Evolutionary conservation across 495 filamentous ascomycete genomes (phyloP).

Genomic region (Diplogelasinospora grovesii): DNA sequence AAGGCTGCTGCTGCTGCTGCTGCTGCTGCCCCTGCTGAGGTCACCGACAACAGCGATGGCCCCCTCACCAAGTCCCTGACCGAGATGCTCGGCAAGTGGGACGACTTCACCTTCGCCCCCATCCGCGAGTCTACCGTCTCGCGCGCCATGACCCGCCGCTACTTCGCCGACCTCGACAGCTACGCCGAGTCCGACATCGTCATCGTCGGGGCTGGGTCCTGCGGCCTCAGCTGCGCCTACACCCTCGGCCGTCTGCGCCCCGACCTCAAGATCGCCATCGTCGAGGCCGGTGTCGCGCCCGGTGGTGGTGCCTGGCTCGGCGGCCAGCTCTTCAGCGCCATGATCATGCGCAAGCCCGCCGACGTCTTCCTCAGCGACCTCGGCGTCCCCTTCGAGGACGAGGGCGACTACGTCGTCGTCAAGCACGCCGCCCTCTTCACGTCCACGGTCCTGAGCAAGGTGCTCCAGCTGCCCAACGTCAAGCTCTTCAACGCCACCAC

Average conservation of each 20-base stretch:
- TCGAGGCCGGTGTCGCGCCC: slow-evolving; percentile 80
- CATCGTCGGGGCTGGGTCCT: slow-evolving; percentile 83
- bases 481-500: slow-evolving; percentile 93
- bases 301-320: slow-evolving; percentile 90
- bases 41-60: slow-evolving; percentile 30
- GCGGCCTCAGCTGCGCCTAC: slow-evolving; percentile 78
- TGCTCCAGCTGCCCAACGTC: slow-evolving; percentile 77
- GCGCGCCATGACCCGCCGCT: slow-evolving; percentile 85
- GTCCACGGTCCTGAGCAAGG: slow-evolving; percentile 72
- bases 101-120: slow-evolving; percentile 70
- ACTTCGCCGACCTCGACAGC: slow-evolving; percentile 81
- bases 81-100: slow-evolving; percentile 63
- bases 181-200: slow-evolving; percentile 90
- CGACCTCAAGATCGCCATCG: slow-evolving; percentile 84
- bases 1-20: slow-evolving; percentile 29
- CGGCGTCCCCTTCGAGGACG: slow-evolving; percentile 80
- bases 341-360: slow-evolving; percentile 90
- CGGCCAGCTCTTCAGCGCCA: slow-evolving; percentile 85
- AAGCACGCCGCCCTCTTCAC: slow-evolving; percentile 92
- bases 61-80: slow-evolving; percentile 47
- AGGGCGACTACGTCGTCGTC: slow-evolving; percentile 80
- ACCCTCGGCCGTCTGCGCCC: slow-evolving; percentile 76
- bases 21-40: too few relatives aligned
- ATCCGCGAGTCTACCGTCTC: slow-evolving; percentile 89
- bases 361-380: slow-evolving; percentile 74